phyloP scores from a whole-genome alignment of 2,329 filamentous ascomycete species.

The Fusarium sambucinum region DNA sequence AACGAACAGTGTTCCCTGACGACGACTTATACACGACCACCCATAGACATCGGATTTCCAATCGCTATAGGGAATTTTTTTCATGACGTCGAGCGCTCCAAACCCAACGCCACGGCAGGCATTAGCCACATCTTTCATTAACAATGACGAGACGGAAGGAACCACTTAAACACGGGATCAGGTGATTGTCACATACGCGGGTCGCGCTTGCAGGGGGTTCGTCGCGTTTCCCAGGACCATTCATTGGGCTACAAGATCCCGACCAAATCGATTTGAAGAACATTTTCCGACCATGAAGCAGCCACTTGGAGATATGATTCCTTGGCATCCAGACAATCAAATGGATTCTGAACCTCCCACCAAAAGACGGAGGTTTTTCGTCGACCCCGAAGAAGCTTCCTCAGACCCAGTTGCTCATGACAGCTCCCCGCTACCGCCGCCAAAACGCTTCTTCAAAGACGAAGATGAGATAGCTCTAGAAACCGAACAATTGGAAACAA shows the following conservation, averaged over 20 bases:
- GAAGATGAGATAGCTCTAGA: constrained; percentile 43
- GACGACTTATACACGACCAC: constrained; percentile 39
- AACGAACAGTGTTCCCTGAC: constrained; percentile 25
- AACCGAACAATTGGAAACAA: constrained; percentile 22
- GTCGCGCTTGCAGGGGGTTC: constrained; percentile 48
- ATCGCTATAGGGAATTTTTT: constrained; percentile 41
- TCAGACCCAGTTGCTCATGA: constrained; percentile 45
- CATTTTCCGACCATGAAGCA: constrained; percentile 22
- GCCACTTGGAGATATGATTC: constrained; percentile 51
- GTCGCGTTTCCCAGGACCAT: constrained; percentile 55
- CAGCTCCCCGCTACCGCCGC: constrained; percentile 42
- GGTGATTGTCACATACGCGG: constrained; percentile 56
- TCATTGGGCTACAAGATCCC: constrained; percentile 3
- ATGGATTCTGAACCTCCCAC: constrained; percentile 56
- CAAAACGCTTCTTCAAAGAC: constrained; percentile 47
- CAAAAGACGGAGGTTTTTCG: constrained; percentile 59
- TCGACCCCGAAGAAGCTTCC: constrained; percentile 50
- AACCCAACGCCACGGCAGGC: constrained; percentile 32
- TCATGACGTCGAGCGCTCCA: constrained; percentile 46
- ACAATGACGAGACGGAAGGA: background rate
- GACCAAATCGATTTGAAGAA: background rate
- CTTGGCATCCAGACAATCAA: constrained; percentile 49
- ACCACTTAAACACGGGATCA: constrained; percentile 52
- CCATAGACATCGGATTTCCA: constrained; percentile 44
- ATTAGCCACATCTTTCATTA: constrained; percentile 29